These are phyloP conservation scores for Tolypocladium paradoxum DNA, from an alignment of 2,329 filamentous ascomycete genomes.

Conservation along the genomic window DNA sequence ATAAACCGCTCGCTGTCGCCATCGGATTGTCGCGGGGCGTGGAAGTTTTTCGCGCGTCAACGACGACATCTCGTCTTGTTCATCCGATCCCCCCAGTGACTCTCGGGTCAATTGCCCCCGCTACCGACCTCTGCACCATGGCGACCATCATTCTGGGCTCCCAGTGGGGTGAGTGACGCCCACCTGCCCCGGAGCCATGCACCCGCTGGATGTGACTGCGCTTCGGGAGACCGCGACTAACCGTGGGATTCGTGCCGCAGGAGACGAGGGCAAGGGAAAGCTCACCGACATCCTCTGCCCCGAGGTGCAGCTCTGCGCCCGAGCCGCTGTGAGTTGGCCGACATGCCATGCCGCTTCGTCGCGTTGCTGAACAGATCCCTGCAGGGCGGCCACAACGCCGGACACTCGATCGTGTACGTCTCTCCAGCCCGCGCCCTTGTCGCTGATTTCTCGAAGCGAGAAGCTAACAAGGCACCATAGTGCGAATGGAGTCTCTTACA, in stretches of 20 bases:
- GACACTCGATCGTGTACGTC: slow-evolving; percentile 11
- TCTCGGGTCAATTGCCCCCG: not conserved
- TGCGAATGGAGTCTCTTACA: slow-evolving; percentile 24
- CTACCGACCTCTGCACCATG: slow-evolving; percentile 6
- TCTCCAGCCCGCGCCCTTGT: not conserved
- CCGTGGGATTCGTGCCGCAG: slow-evolving; percentile 6
- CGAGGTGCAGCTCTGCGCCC: slow-evolving; percentile 20
- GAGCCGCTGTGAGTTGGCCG: slow-evolving; percentile 19
- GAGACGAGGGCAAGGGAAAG: slow-evolving; percentile 28
- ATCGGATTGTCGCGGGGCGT: not conserved
- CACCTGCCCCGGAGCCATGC: slow-evolving; percentile 2
- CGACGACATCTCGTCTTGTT: not conserved
- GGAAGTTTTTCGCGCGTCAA: not conserved
- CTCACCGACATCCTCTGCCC: slow-evolving; percentile 22
- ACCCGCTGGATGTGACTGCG: slow-evolving; percentile 8
- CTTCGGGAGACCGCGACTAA: slow-evolving; percentile 7
- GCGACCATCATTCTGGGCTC: slow-evolving; percentile 24
- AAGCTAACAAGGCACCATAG: slow-evolving; percentile 1
- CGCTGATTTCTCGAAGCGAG: no score
- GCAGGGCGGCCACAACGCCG: slow-evolving; percentile 20
- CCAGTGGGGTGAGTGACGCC: slow-evolving; percentile 25
- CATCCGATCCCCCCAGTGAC: not conserved
- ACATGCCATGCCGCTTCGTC: slow-evolving; percentile 6
- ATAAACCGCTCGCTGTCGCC: not conserved
- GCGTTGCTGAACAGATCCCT: slow-evolving; percentile 8